These are phyloP conservation scores for Diaporthe capsici DNA, from an alignment of 2,329 filamentous ascomycete species.

Conservation along the genomic window DNA sequence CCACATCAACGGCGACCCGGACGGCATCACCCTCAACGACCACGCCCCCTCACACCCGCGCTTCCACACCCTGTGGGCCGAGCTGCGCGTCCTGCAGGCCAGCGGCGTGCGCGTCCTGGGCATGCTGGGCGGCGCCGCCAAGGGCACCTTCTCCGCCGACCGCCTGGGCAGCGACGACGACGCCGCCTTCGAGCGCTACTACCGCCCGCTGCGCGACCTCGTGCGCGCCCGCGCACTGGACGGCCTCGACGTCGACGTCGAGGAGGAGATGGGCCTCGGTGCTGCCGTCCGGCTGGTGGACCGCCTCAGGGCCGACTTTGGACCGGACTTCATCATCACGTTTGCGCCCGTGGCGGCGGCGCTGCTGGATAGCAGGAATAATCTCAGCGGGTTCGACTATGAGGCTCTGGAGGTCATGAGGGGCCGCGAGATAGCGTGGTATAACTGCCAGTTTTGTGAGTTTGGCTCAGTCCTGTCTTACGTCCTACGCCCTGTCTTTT, in stretches of 20 bases:
- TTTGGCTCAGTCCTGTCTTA: background rate
- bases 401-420: constrained; percentile 75
- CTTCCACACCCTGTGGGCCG: constrained; percentile 78
- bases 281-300: constrained; percentile 76
- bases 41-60: constrained; percentile 74
- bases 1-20: constrained; percentile 78
- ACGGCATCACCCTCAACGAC: constrained; percentile 81
- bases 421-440: constrained; percentile 79
- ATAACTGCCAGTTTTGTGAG: constrained; percentile 79
- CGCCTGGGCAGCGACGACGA: constrained; percentile 65
- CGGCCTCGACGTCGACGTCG: constrained; percentile 81
- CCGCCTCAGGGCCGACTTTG: constrained; percentile 76
- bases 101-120: constrained; percentile 81
- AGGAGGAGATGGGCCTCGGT: constrained; percentile 77
- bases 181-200: constrained; percentile 77
- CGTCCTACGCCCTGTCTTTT: background rate
- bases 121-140: constrained; percentile 85
- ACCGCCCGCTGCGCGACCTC: constrained; percentile 73
- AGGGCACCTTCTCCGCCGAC: constrained; percentile 70
- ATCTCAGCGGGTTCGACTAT: constrained; percentile 84
- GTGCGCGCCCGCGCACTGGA: constrained; percentile 71
- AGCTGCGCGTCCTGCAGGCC: constrained; percentile 77
- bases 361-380: constrained; percentile 71
- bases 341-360: constrained; percentile 84
- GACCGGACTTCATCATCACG: constrained; percentile 78